Base-by-base conservation (phyloP, 1,139 yeast species). In the Taphrina sp. region DNA sequence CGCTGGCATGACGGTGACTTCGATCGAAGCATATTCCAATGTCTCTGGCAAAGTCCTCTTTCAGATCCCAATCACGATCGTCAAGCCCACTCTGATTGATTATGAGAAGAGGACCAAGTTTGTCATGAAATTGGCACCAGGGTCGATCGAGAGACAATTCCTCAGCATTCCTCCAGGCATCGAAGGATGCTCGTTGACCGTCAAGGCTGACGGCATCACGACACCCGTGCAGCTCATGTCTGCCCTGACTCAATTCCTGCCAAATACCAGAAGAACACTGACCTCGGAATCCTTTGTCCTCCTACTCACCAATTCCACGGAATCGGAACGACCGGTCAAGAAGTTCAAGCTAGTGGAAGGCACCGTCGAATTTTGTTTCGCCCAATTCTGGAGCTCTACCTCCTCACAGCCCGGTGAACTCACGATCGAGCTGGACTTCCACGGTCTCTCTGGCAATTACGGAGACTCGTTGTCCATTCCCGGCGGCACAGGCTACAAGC, bases 301-400 rank as follows among this genome's bases (percentile, higher is more conserved):
- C n/a, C 37, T 38, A 14, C 42, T 58, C 24, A 36, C 44, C n/a
- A 29, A 29, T 23, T 49, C 54, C 10, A 20, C 19, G n/a, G 35
- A 52, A 5, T 24, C 53, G 4, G 52, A 59, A 12, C 38, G 33
- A 5, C 43, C 41, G 10, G 37, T 22, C 26, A 58, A 57, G 41
- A 31, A 36, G 7, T 17, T 58, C 33, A 36, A 34, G 23, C 39
- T 58, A 10, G 42, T 57, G 23, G 42, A 44, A 16, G 52, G 57
- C 2, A 52, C 60, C 10, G 46, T 43, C 14, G 60, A 58, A 26
- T 37, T 57, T 23, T 58, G 60, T 31, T 41, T 58, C 37, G 59
- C 60, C 14, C 59, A 58, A 31, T 57, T 56, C 35, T 58, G 60
- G 60, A 51, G 39, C 33, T 39, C 56, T 14, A 26, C 36, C 23